Evolutionary conservation across 805 yeast genomes (phyloP).

Genomic region (Pichia nanzhaoensis): DNA sequence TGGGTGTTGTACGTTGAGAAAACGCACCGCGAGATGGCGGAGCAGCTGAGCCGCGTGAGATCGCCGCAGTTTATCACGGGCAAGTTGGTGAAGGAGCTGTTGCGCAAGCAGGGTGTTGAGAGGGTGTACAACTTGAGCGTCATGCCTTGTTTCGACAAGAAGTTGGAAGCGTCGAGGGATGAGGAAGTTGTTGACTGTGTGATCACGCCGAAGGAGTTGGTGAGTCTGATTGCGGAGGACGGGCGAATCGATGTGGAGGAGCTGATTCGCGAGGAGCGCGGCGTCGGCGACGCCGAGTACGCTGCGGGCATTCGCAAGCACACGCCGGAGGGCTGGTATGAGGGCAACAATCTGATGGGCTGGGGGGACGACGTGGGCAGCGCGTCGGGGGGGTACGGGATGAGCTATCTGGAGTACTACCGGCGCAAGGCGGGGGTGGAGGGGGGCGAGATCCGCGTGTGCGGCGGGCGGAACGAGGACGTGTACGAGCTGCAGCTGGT

Average conservation of each 20-base stretch:
- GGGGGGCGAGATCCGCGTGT: conserved; percentile 27
- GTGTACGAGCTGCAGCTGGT: conserved; percentile 61
- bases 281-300: too few relatives aligned
- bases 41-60: conserved; percentile 63
- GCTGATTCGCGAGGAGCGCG: conserved; percentile 15
- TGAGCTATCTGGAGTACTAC: conserved; percentile 45
- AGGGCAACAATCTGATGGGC: conserved; percentile 32
- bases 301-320: neutral
- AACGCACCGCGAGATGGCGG: conserved; percentile 81
- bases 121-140: conserved; percentile 72
- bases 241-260: conserved; percentile 35
- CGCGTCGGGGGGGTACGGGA: conserved; percentile 85
- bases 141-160: conserved; percentile 98
- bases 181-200: conserved; percentile 83
- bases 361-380: conserved; percentile 79
- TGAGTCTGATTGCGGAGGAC: conserved; percentile 51
- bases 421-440: conserved; percentile 10
- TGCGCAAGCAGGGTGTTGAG: conserved; percentile 18
- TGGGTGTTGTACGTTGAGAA: conserved; percentile 95
- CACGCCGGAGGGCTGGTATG: conserved; percentile 59
- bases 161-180: conserved; percentile 80
- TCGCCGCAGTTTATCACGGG: conserved; percentile 96
- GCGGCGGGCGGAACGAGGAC: conserved; percentile 72
- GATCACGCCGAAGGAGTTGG: conserved; percentile 80
- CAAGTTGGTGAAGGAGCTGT: conserved; percentile 52